Evolutionary conservation across 441 rosid genomes (phyloP).

Genomic region (Theobroma grandiflorum): DNA sequence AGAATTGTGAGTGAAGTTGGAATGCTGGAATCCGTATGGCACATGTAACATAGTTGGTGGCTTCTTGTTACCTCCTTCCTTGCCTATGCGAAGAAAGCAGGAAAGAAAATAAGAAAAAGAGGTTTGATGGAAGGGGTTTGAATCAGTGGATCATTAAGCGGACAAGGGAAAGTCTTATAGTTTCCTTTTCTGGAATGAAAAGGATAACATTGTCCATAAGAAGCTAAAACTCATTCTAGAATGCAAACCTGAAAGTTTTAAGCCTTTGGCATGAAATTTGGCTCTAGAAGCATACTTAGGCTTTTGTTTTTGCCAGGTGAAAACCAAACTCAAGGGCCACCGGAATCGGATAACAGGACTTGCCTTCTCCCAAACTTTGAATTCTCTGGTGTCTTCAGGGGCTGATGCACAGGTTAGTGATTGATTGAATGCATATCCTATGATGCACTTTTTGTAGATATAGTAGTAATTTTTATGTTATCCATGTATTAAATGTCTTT

Average conservation of each 20-base stretch:
- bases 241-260: not conserved
- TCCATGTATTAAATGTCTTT: not conserved
- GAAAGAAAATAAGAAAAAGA: not conserved
- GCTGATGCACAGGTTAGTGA: constrained; percentile 79
- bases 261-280: constrained; percentile 1
- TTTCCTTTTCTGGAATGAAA: not conserved
- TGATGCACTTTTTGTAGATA: not conserved
- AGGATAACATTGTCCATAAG: not conserved
- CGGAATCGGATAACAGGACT: constrained; percentile 78
- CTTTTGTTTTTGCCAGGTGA: constrained; percentile 54
- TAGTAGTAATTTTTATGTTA: not conserved
- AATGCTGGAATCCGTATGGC: not conserved
- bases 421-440: not conserved
- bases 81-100: not conserved
- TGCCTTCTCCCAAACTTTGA: constrained; percentile 72
- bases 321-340: constrained; percentile 84
- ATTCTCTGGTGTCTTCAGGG: constrained; percentile 76
- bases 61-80: not conserved
- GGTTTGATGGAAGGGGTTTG: not conserved
- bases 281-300: constrained; percentile 16
- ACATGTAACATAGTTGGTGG: not conserved
- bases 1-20: not conserved
- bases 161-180: not conserved
- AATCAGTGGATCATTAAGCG: not conserved
- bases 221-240: constrained; percentile 18